A percentile compares a stretch with the other conserved stretches of the same genome.
These are phyloP conservation scores for Penicillium decumbens DNA, from an alignment of 2,329 filamentous ascomycete genomes.

Conservation along the genomic window DNA sequence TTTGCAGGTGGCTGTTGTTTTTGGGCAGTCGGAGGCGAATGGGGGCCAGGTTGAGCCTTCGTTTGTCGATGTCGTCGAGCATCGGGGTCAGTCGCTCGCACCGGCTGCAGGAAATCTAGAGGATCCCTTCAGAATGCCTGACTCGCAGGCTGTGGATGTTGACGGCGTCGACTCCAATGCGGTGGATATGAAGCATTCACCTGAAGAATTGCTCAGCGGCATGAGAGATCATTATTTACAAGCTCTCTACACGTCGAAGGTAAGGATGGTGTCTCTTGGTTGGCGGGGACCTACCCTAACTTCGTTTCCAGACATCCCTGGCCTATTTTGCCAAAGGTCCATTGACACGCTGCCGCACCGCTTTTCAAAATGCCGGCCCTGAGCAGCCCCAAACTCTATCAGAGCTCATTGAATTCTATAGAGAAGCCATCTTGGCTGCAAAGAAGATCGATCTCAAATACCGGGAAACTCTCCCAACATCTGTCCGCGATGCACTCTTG, in stretches of 20 bases:
- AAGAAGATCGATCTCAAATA: slow-evolving; percentile 49
- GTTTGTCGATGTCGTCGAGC: slow-evolving; percentile 20
- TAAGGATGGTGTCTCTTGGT: slow-evolving; percentile 12
- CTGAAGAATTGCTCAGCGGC: slow-evolving; percentile 35
- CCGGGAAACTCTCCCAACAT: slow-evolving; percentile 41
- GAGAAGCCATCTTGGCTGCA: slow-evolving; percentile 40
- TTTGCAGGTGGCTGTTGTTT: slow-evolving; percentile 30
- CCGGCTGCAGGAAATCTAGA: slow-evolving; percentile 4
- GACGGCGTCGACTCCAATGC: slow-evolving; percentile 4
- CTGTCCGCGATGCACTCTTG: slow-evolving; percentile 37
- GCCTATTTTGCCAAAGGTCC: slow-evolving; percentile 52
- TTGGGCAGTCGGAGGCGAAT: slow-evolving; percentile 19
- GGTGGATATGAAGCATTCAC: slow-evolving; percentile 23
- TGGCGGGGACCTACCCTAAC: slow-evolving; percentile 10
- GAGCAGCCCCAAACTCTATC: slow-evolving; percentile 20
- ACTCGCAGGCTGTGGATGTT: slow-evolving; percentile 21
- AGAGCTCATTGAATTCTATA: slow-evolving; percentile 38
- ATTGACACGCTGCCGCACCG: slow-evolving; percentile 43
- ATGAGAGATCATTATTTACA: slow-evolving; percentile 42
- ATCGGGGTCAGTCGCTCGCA: slow-evolving; percentile 14
- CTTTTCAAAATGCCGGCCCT: slow-evolving; percentile 31
- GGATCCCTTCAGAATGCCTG: slow-evolving; percentile 3
- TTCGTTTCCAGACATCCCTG: slow-evolving; percentile 40
- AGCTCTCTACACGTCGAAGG: slow-evolving; percentile 44
- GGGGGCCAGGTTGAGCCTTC: slow-evolving; percentile 8